Conservation (phyloP, 2,329 filamentous ascomycete species). For the Botrytis fabae region DNA sequence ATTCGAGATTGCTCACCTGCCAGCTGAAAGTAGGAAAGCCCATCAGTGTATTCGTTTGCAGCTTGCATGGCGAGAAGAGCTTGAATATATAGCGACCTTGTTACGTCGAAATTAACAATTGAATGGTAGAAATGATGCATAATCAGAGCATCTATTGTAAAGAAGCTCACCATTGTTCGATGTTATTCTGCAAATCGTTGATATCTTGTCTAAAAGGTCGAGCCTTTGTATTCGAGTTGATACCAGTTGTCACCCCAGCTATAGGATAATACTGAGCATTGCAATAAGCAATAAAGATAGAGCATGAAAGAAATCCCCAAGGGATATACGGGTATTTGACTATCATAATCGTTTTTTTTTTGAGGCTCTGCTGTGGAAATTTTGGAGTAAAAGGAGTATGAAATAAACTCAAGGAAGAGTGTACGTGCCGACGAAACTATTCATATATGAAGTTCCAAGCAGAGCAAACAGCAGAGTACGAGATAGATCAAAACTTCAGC, state of each 20-base stretch:
- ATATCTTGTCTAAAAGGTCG: conserved; percentile 34
- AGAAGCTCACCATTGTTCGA: conserved; percentile 14
- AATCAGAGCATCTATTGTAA: conserved; percentile 24
- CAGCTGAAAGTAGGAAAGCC: conserved; percentile 34
- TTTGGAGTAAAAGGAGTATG: background rate
- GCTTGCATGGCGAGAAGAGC: conserved; percentile 29
- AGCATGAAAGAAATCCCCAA: background rate
- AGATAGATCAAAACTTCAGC: background rate
- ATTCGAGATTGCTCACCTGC: conserved; percentile 27
- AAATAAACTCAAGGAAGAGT: background rate
- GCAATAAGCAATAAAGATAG: background rate
- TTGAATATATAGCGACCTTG: conserved; percentile 32
- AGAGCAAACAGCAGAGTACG: background rate
- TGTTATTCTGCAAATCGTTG: conserved; percentile 32
- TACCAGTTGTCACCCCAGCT: conserved; percentile 31
- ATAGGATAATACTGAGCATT: conserved; percentile 25
- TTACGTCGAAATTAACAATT: conserved; percentile 13
- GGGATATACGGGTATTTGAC: background rate
- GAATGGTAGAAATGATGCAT: background rate
- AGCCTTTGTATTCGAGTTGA: conserved; percentile 25
- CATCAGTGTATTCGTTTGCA: conserved; percentile 26
- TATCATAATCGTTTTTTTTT: conserved; percentile 2
- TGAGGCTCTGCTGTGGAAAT: background rate
- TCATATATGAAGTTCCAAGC: background rate
- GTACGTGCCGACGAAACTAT: background rate